phyloP scores from a whole-genome alignment of 1,139 yeast genomes.

The Blastobotrys capitulatus region DNA sequence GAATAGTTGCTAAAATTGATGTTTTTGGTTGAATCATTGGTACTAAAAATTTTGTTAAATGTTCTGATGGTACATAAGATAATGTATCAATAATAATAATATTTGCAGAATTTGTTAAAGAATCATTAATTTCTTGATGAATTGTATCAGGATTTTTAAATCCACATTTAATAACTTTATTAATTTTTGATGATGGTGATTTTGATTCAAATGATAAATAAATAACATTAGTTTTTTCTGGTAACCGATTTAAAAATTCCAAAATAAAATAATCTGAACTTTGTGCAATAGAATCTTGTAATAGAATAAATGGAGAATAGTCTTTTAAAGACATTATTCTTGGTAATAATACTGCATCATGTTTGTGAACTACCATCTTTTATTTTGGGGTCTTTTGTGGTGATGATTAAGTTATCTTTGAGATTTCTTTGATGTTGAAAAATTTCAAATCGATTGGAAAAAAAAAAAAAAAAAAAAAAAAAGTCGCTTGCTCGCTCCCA shows the following conservation, averaged over 20 bases:
- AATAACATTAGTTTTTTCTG: conserved; percentile 15
- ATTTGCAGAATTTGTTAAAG: conserved; percentile 11
- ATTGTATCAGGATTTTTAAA: conserved; percentile 5
- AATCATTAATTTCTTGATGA: conserved; percentile 3
- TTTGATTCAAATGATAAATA: conserved; percentile 17
- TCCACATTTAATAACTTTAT: conserved; percentile 9
- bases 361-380: conserved; percentile 25
- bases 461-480: neutral
- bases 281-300: conserved; percentile 66
- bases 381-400: neutral
- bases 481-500: conserved; percentile 3
- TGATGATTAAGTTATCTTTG: neutral
- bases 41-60: conserved; percentile 50
- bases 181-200: conserved; percentile 3
- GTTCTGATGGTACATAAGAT: conserved; percentile 48
- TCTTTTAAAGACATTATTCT: conserved; percentile 67
- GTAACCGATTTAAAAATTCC: conserved; percentile 49
- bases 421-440: no score
- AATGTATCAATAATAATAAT: conserved; percentile 60
- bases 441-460: no score
- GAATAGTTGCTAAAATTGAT: conserved; percentile 57
- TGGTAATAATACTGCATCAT: conserved; percentile 30
- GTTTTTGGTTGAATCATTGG: conserved; percentile 49
- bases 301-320: conserved; percentile 61
- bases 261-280: conserved; percentile 50